Evolutionary conservation across 2,329 filamentous ascomycete genomes (phyloP), one percentile per base, ranked within the genome.

Genomic region (Paradendryphiella salina): DNA sequence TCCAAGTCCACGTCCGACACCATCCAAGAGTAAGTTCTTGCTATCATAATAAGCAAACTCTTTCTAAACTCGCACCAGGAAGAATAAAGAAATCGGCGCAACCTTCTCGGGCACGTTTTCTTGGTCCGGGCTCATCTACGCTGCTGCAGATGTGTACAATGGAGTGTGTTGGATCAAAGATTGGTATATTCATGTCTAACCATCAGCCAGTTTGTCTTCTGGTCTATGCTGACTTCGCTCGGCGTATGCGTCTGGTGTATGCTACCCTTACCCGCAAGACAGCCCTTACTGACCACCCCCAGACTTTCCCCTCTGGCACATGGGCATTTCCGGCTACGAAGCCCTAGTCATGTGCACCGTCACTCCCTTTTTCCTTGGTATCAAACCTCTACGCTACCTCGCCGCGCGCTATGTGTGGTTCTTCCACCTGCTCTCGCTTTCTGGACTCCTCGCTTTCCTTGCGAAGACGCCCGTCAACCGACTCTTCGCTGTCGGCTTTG

Each of bases 321-420:
- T 99, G 94, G 94, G 94, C 21, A 95, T 99, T 54, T 97, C 93
- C 3, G 94, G 94, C 56, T 99, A 94, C 69, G 94, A 99, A 75
- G 87, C 86, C 35, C 80, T 96, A 60, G 86, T 99, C 66, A 87
- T 97, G 85, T 84, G 82, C 41, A 93, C 90, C 3, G 74, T 93
- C 43, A 89, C 92, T 4, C 94, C 94, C 0, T 79, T 92, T 32
- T 73, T 97, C 15, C 84, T 99, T 35, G 85, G 81, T 17, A 86
- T 91, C 56, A 81, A 80, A 38, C 78, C 85, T 1, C 53, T 96
- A 14, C 87, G 90, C 52, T 82, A 81, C 32, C 71, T 89, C 13
- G 80, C 89, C 9, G 76, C 87, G 44, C 84, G 82, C 54, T 86
- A 95, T 65, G 77, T 88, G 56, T 85, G 87, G 23, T 67, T 85